Conservation (phyloP, 192 early-diverging fungal genomes). For the Umbelopsis isabellina region DNA sequence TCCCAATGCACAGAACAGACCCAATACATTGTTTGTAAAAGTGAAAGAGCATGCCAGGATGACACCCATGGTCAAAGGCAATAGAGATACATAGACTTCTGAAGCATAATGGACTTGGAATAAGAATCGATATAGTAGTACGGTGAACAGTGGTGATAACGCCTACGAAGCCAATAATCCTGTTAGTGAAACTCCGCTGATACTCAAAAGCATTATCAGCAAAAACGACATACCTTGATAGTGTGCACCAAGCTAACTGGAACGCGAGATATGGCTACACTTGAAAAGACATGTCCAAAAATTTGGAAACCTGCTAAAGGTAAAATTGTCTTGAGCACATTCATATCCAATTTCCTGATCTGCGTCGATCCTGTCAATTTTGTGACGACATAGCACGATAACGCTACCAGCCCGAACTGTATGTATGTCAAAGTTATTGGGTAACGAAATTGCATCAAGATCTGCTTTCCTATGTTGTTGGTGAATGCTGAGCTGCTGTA, state of each 20-base stretch:
- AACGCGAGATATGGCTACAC: conserved; percentile 75
- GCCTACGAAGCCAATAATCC: conserved; percentile 55
- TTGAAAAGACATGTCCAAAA: conserved; percentile 81
- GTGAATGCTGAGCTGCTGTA: conserved; percentile 83
- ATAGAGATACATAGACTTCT: conserved; percentile 76
- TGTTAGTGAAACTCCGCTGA: neutral
- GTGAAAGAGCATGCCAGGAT: conserved; percentile 84
- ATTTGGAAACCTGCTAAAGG: conserved; percentile 84
- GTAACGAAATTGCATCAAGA: conserved; percentile 75
- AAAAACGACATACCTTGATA: conserved; percentile 68
- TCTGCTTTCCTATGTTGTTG: conserved; percentile 82
- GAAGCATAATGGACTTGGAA: conserved; percentile 68
- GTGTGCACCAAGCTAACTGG: conserved; percentile 88
- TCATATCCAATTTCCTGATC: conserved; percentile 56
- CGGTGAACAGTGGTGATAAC: conserved; percentile 86
- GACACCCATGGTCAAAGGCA: conserved; percentile 85
- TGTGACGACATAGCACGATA: conserved; percentile 58
- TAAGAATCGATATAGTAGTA: conserved; percentile 72
- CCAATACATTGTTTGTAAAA: conserved; percentile 69
- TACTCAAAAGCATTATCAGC: neutral
- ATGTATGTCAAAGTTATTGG: conserved; percentile 84
- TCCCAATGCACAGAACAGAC: conserved; percentile 73
- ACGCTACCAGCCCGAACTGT: conserved; percentile 80
- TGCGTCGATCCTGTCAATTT: conserved; percentile 48
- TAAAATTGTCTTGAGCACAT: conserved; percentile 62